Percentiles rank a stretch among this genome's conserved stretches.
phyloP scores from a whole-genome alignment of 140 eudicot genomes.

The Ambrosia hybrid region DNA sequence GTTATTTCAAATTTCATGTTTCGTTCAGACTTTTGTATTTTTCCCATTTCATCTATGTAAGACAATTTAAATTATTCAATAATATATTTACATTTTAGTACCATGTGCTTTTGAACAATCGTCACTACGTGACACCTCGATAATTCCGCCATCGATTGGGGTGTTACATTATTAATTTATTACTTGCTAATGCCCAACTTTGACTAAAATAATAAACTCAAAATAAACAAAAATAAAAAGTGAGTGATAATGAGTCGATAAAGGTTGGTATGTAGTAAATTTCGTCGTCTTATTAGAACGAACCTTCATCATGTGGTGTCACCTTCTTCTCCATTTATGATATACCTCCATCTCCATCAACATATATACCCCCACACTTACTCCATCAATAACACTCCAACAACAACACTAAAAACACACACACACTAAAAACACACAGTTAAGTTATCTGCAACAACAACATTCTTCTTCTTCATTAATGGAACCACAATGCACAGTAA shows the following conservation, averaged over 20 bases:
- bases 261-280: constrained; percentile 1
- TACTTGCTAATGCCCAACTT: neutral
- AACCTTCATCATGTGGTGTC: constrained; percentile 15
- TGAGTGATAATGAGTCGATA: neutral
- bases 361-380: too few relatives aligned
- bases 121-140: too few relatives aligned
- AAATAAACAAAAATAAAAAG: neutral
- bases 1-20: too few relatives aligned
- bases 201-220: neutral
- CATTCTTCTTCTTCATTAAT: constrained; percentile 4
- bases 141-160: too few relatives aligned
- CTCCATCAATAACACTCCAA: too few relatives aligned
- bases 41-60: too few relatives aligned
- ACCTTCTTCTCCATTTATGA: constrained; percentile 14
- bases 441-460: constrained; percentile 3
- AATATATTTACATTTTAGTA: too few relatives aligned
- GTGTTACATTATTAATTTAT: too few relatives aligned
- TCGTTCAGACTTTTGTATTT: too few relatives aligned
- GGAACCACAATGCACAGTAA: constrained; percentile 27
- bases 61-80: too few relatives aligned
- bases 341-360: constrained; percentile 13
- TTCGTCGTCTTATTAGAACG: constrained; percentile 25
- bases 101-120: too few relatives aligned
- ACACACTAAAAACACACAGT: constrained; percentile 4
- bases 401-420: neutral